These are phyloP conservation scores for Leccinellum albellum DNA, from an alignment of 768 basidiomycete genomes.

Conservation along the genomic window DNA sequence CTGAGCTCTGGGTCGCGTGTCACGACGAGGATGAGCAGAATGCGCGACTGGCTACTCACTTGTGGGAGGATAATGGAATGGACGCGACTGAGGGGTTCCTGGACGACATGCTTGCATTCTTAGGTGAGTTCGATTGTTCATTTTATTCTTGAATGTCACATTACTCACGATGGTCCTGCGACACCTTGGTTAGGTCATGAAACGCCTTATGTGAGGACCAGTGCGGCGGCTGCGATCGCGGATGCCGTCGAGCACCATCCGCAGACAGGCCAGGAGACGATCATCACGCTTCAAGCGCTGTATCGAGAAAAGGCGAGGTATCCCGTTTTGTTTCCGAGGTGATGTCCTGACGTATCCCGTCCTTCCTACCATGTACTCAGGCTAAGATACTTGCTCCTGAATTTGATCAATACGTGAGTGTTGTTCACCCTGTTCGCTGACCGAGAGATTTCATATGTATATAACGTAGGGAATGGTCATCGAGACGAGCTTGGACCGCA, in stretches of 20 bases:
- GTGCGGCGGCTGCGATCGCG: slow-evolving; percentile 68
- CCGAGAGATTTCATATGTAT: not conserved
- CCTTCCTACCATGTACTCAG: slow-evolving; percentile 31
- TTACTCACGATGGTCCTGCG: not conserved
- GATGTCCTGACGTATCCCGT: not conserved
- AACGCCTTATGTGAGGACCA: slow-evolving; percentile 73
- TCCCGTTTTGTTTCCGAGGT: not conserved
- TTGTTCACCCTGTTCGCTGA: not conserved
- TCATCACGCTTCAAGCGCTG: slow-evolving; percentile 57
- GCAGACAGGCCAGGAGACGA: slow-evolving; percentile 42
- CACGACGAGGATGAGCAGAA: slow-evolving; percentile 93
- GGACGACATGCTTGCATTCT: slow-evolving; percentile 52
- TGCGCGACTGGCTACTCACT: slow-evolving; percentile 66
- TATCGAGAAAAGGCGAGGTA: slow-evolving; percentile 76
- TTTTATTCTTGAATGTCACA: not conserved
- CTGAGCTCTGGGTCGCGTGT: slow-evolving; percentile 80
- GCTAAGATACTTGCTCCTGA: slow-evolving; percentile 86
- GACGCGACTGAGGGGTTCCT: slow-evolving; percentile 72
- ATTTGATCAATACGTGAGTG: slow-evolving; percentile 87
- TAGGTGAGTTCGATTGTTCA: slow-evolving; percentile 49
- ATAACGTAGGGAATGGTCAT: slow-evolving; percentile 85
- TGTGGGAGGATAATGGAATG: slow-evolving; percentile 96
- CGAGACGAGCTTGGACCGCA: slow-evolving; percentile 75
- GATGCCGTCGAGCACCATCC: slow-evolving; percentile 76
- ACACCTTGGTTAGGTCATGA: slow-evolving; percentile 56